phyloP scores from a whole-genome alignment of 2,329 filamentous ascomycete species.

The Pestalotiopsis sp. region DNA sequence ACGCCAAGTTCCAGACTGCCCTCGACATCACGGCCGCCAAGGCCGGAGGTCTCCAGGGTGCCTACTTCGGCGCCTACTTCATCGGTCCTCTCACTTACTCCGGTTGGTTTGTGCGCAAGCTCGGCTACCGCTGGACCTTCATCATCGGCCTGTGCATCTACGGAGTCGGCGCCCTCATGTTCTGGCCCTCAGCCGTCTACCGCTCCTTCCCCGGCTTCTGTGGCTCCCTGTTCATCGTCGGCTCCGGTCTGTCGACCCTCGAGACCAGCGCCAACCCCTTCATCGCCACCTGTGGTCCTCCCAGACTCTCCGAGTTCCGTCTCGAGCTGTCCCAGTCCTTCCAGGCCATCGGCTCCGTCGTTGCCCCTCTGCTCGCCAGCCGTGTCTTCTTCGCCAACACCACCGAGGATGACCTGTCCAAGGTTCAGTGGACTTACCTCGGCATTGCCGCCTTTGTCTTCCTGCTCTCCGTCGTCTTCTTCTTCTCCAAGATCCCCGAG shows the following conservation, averaged over 20 bases:
- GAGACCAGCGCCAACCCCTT: slow-evolving; percentile 14
- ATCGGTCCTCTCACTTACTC: slow-evolving; percentile 40
- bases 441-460: slow-evolving; percentile 13
- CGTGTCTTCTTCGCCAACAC: slow-evolving; percentile 13
- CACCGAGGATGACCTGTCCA: slow-evolving; percentile 10
- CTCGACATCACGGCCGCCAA: slow-evolving; percentile 46
- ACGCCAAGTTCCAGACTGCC: slow-evolving; percentile 35
- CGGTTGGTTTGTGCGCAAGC: slow-evolving; percentile 61
- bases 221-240: slow-evolving; percentile 11
- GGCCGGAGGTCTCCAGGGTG: slow-evolving; percentile 50
- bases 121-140: slow-evolving; percentile 69
- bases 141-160: slow-evolving; percentile 48
- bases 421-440: slow-evolving; percentile 13
- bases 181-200: slow-evolving; percentile 13
- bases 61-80: slow-evolving; percentile 53
- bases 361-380: slow-evolving; percentile 11
- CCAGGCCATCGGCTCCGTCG: slow-evolving; percentile 12
- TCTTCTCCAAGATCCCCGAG: slow-evolving; percentile 11
- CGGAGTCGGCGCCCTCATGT: slow-evolving; percentile 11
- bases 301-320: slow-evolving; percentile 13
- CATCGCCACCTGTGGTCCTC: slow-evolving; percentile 12
- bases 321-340: slow-evolving; percentile 12
- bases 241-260: slow-evolving; percentile 12
- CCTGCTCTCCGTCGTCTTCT: slow-evolving; percentile 12
- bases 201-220: slow-evolving; percentile 12